A percentile compares a stretch with the other conserved stretches of the same genome.
Conservation (phyloP, 108 stramenopile species). For the Stephanodiscus triporus region DNA sequence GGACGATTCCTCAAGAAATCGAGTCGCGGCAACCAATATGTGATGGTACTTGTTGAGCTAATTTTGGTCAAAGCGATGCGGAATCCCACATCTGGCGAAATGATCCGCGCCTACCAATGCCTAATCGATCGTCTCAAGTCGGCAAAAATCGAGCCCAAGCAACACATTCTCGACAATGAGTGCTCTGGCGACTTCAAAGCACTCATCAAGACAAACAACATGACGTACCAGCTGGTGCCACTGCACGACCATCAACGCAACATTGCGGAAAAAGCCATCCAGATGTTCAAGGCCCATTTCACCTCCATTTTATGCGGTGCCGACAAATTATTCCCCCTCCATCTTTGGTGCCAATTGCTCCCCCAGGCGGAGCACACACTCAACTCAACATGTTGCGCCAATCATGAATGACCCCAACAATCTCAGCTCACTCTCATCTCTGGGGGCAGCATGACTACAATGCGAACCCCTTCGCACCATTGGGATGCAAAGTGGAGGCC, state of each 20-base stretch:
- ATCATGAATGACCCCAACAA: background rate
- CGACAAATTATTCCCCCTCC: conserved; percentile 9
- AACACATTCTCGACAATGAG: background rate
- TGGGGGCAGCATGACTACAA: conserved; percentile 23
- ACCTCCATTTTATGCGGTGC: conserved; percentile 8
- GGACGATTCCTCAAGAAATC: background rate
- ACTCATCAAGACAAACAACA: background rate
- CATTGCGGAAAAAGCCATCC: background rate
- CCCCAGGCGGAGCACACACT: conserved; percentile 15
- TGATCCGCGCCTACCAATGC: background rate
- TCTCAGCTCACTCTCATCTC: conserved; percentile 13
- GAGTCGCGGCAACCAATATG: background rate
- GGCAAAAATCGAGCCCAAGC: background rate
- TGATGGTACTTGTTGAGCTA: background rate
- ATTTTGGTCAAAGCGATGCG: background rate
- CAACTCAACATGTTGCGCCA: conserved; percentile 12
- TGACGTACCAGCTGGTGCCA: background rate
- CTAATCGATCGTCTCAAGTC: background rate
- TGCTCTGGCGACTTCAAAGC: background rate
- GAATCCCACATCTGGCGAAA: background rate
- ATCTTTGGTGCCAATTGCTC: conserved; percentile 19
- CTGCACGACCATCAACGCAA: conserved; percentile 4
- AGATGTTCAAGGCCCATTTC: background rate
- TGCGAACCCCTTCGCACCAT: conserved; percentile 15
- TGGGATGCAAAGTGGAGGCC: conserved; percentile 8